Base-by-base conservation (phyloP, 1,139 yeast species). In the Yamadazyma buinensis region DNA sequence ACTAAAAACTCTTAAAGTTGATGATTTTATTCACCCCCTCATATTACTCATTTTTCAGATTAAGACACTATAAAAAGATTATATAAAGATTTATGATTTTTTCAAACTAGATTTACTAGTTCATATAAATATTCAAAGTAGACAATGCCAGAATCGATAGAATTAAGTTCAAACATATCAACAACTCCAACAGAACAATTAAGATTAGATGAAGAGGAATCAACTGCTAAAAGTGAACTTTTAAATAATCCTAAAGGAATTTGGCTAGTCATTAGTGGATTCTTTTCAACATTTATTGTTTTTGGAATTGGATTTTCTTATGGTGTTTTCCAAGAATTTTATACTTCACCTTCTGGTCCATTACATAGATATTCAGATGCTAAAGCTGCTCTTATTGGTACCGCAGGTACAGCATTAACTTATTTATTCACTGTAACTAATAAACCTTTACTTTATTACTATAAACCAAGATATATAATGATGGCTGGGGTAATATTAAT, bases 261-360 rank as follows among this genome's bases (percentile, higher is more conserved):
- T 8, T 36, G 15, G 13, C 32, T 40, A 2, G 38, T 53, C 1
- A 22, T 51, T 3, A 54, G 64, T 1, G 67, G 67, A 2, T 61
- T 61, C 35, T 32, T 59, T 5, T 50, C 59, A 23, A 59, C 60
- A 32, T 61, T 61, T 39, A 49, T 58, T 40, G 62, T 60, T 1
- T 60, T 61, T 40, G 67, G 67, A 0, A 49, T 58, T 7, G 51
- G 57, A 5, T 61, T 61, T 41, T 52, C 65, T 11, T 61, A 55
- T 39, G 67, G 67, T 38, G 59, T 61, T 7, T 59, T 55, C 32
- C 66, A 61, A 35, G 66, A 61, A 22, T 61, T 43, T 38, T 61
- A 61, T 34, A 48, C 55, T 1, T 49, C 62, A 1, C 12, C 35
- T 7, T 22, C 30, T 3, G 67, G 67, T 1, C 66, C 67, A 3